Evolutionary conservation across 179 eudicot species (phyloP).

Genomic region (Pouteria campechiana): DNA sequence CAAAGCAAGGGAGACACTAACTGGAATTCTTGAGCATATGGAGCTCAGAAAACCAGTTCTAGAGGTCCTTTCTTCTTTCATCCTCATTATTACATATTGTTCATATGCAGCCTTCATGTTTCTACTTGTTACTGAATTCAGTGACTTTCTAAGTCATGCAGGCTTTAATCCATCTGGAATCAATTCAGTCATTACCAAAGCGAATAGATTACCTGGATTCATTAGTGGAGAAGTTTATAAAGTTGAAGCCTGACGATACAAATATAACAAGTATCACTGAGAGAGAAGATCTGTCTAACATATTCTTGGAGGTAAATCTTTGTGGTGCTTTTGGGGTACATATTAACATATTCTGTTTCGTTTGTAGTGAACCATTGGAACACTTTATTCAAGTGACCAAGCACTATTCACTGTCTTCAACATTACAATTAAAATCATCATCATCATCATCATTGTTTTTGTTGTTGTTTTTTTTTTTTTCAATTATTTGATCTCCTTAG

Average conservation of each 20-base stretch:
- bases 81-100: not conserved
- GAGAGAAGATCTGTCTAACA: slow-evolving; percentile 81
- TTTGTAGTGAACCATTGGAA: no score
- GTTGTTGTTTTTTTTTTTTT: no score
- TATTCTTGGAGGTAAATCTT: slow-evolving; percentile 69
- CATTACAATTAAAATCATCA: no score
- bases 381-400: no score
- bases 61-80: slow-evolving; percentile 48
- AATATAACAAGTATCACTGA: slow-evolving; percentile 52
- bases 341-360: no score
- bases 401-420: no score
- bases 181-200: slow-evolving; percentile 61
- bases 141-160: slow-evolving; percentile 19
- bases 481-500: no score
- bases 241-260: slow-evolving; percentile 34
- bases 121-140: not conserved
- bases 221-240: slow-evolving; percentile 68
- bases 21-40: slow-evolving; percentile 56
- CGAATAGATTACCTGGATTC: slow-evolving; percentile 72
- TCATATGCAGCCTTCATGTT: not conserved
- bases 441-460: no score
- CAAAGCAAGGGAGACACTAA: slow-evolving; percentile 75
- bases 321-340: no score
- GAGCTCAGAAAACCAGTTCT: slow-evolving; percentile 74
- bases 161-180: slow-evolving; percentile 79